Evolutionary conservation across 495 filamentous ascomycete species (phyloP).

Genomic region (Tirmania nivea): DNA sequence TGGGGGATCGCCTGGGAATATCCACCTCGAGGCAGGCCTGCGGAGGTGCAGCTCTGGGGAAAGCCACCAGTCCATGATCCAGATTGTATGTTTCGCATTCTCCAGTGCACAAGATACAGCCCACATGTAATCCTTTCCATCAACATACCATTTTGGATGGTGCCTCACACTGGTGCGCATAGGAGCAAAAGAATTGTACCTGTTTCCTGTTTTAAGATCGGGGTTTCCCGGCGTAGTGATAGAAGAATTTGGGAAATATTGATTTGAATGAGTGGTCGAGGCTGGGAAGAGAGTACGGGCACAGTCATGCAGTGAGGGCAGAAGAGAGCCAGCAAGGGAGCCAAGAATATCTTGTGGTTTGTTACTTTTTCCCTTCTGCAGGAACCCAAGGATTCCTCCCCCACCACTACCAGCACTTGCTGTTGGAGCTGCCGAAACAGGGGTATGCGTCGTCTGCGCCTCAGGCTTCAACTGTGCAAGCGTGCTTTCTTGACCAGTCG

Average conservation of each 20-base stretch:
- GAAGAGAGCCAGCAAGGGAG: slow-evolving; percentile 14
- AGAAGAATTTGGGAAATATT: background rate
- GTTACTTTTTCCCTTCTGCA: background rate
- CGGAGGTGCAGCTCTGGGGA: slow-evolving; percentile 78
- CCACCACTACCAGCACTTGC: background rate
- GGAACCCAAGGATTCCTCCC: background rate
- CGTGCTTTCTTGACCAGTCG: background rate
- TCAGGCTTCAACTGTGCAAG: background rate
- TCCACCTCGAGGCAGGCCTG: slow-evolving; percentile 41
- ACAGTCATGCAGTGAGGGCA: slow-evolving; percentile 12
- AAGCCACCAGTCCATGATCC: slow-evolving; percentile 92
- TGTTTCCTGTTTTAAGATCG: background rate
- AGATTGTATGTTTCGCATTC: slow-evolving; percentile 62
- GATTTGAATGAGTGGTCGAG: slow-evolving; percentile 5
- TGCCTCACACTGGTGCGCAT: background rate
- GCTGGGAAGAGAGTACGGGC: slow-evolving; percentile 16
- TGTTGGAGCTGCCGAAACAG: background rate
- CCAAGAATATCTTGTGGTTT: slow-evolving; percentile 1
- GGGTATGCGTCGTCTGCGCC: background rate
- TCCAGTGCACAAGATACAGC: slow-evolving; percentile 72
- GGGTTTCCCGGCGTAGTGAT: background rate
- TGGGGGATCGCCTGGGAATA: slow-evolving; percentile 13
- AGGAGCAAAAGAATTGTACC: background rate
- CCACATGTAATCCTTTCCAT: slow-evolving; percentile 81
- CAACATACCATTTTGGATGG: slow-evolving; percentile 65